A percentile compares a stretch with the other conserved stretches of the same genome.
Evolutionary conservation across 345 rosid species (phyloP).

Genomic region (Raphanus sativus): DNA sequence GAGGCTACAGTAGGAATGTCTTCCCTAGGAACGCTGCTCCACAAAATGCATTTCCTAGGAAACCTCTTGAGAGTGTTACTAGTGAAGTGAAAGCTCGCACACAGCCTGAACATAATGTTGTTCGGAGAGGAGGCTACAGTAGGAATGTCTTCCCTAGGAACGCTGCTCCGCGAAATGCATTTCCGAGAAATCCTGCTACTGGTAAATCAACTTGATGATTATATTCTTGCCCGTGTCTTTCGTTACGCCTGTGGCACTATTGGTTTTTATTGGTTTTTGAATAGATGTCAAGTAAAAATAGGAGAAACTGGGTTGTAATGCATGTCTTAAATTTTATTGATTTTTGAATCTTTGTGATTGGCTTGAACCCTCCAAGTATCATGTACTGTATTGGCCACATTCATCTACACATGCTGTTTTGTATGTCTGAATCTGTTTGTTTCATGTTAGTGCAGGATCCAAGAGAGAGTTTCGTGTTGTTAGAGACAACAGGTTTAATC

Average conservation of each 20-base stretch:
- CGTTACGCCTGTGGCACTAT: too few species aligned
- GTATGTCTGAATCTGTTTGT: background rate
- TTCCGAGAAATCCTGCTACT: background rate
- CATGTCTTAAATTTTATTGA: background rate
- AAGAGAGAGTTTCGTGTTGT: conserved; percentile 8
- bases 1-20: background rate
- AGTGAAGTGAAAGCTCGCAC: background rate
- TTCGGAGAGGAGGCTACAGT: background rate
- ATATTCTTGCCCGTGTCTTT: background rate
- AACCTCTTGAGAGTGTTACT: background rate
- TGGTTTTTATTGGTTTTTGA: too few species aligned
- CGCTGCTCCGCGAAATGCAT: background rate
- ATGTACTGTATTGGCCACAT: background rate
- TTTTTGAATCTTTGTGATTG: background rate
- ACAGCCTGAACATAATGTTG: background rate
- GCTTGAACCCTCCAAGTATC: background rate
- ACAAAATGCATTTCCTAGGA: background rate
- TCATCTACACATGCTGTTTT: background rate
- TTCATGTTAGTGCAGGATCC: conserved; percentile 1
- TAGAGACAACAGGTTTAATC: conserved; percentile 4
- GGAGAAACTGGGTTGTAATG: background rate
- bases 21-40: background rate
- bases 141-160: background rate
- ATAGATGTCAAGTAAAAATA: background rate
- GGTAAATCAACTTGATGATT: background rate